phyloP scores from a whole-genome alignment of 2,329 filamentous ascomycete species.

The Mycosphaerella arachidis region DNA sequence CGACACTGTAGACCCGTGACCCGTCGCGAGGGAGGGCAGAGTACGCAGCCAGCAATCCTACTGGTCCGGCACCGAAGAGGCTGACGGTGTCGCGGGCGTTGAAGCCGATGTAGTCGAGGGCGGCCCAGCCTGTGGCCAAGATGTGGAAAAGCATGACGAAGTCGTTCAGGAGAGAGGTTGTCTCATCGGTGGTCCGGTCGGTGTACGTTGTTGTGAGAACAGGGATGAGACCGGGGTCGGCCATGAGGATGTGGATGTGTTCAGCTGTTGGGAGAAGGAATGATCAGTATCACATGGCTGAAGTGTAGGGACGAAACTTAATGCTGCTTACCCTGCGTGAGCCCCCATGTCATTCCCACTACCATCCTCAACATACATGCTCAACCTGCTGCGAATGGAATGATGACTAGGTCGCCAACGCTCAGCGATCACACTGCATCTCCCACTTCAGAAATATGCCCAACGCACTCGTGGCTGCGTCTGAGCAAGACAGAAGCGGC shows the following conservation, averaged over 20 bases:
- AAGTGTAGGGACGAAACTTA: neutral
- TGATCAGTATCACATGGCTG: neutral
- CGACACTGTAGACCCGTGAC: constrained; percentile 57
- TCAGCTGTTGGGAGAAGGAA: neutral
- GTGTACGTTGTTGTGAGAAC: neutral
- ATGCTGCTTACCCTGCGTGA: neutral
- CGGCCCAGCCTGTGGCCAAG: constrained; percentile 3
- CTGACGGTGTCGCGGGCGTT: neutral
- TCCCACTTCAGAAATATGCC: neutral
- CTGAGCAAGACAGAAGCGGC: neutral
- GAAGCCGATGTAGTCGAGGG: constrained; percentile 1
- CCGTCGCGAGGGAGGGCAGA: constrained; percentile 57
- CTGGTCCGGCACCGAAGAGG: constrained; percentile 4
- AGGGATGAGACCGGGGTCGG: no score
- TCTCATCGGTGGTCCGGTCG: neutral
- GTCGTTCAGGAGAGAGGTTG: neutral
- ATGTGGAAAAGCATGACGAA: constrained; percentile 3
- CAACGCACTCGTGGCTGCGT: neutral
- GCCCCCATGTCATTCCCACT: constrained; percentile 1
- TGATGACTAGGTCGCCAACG: neutral
- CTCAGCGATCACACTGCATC: neutral
- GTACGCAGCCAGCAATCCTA: constrained; percentile 57
- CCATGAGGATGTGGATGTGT: no score
- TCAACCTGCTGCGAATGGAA: neutral
- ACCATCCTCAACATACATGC: constrained; percentile 7